phyloP scores from a whole-genome alignment of 129 eudicot species.

The Dittrichia graveolens region DNA sequence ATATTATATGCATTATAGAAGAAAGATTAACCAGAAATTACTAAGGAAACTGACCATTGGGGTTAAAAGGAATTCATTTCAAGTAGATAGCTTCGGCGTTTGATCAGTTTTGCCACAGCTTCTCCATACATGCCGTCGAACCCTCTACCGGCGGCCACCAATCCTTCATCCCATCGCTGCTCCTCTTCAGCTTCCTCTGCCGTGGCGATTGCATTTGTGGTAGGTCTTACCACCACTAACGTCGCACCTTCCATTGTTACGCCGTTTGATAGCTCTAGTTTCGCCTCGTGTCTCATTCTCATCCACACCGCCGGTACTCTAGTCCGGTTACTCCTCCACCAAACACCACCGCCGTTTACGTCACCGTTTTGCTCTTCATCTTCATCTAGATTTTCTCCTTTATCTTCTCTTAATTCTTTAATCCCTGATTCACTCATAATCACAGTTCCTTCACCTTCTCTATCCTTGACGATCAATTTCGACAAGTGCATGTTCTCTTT shows the following conservation, averaged over 20 bases:
- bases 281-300: conserved; percentile 64
- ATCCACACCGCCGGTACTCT: conserved; percentile 69
- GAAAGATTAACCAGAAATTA: conserved; percentile 14
- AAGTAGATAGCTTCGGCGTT: conserved; percentile 54
- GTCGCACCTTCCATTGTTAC: conserved; percentile 63
- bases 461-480: conserved; percentile 41
- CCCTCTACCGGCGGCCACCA: conserved; percentile 36
- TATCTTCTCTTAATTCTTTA: conserved; percentile 40
- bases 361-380: conserved; percentile 23
- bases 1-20: conserved; percentile 22
- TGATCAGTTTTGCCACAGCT: conserved; percentile 56
- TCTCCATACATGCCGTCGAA: conserved; percentile 58
- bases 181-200: conserved; percentile 33
- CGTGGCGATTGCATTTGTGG: conserved; percentile 2
- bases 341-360: conserved; percentile 34
- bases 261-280: conserved; percentile 51
- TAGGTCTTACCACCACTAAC: conserved; percentile 59
- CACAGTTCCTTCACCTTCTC: conserved; percentile 52
- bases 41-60: conserved; percentile 20
- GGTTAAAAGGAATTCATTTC: conserved; percentile 61
- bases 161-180: conserved; percentile 42
- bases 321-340: conserved; percentile 63
- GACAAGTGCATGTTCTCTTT: conserved; percentile 30
- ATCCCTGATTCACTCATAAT: conserved; percentile 44
- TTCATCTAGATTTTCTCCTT: conserved; percentile 21